Base-by-base conservation (phyloP, 352 stramenopile genomes). In the Pythium oligandrum region DNA sequence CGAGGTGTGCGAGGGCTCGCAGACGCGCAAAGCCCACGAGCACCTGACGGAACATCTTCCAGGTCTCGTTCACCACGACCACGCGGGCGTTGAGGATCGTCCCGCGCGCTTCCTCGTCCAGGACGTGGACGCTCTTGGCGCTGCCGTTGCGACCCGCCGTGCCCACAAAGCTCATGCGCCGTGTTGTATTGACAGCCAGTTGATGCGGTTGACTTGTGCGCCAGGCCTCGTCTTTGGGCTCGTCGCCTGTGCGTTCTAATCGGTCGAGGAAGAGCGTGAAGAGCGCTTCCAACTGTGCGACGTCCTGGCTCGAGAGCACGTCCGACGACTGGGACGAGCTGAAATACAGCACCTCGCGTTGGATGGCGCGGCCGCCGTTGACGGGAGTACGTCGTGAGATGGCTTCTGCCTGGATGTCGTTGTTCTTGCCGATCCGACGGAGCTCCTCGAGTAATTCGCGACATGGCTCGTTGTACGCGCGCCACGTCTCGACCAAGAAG, bases 21-120 rank as follows among this genome's bases (percentile, higher is more conserved):
- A 89, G 55, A 12, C 71, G 67, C 10, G 75, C 69, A 40, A 87
- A 88, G n/a, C 68, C 73, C 0, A 82, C 65, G 44, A 90, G 64
- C 40, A 89, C 68, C 51, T 88, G 79, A 1, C 78, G 79, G n/a
- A 93, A 82, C 34, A 77, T 71, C 43, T 80, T 87, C 79, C 79
- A 90, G 44, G 73, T 79, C 62, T 88, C 79, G 42, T 86, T 77
- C 34, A 88, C 76, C 40, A 75, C 12, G 26, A 68, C 32, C 3
- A 51, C 52, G 52, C 53, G 62, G 6, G 63, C 45, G 37, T 81
- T 63, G 32, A 56, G 30, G 2, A 66, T 45, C 11, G 48, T 48
- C 17, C 65, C 62, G 37, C 47, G 57, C 1, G 69, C 53, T 11
- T 81, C 63, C 12, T 88, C 64, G 17, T 69, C 63, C 8, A 83